Conservation (phyloP, 306 rosid species). For the Acmispon strigosus region DNA sequence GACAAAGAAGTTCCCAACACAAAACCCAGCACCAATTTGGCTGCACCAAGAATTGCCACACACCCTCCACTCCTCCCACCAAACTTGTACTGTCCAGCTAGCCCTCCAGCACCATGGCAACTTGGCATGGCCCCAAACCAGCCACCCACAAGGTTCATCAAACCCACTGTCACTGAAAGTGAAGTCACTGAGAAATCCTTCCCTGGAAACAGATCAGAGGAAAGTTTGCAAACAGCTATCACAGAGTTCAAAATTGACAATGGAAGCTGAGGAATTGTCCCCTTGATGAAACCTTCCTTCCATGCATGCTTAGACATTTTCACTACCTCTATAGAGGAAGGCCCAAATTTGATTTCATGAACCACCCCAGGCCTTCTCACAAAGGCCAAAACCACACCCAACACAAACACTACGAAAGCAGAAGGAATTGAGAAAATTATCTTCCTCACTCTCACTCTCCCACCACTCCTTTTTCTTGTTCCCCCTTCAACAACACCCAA, state of each 20-base stretch:
- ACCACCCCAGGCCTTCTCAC: slow-evolving; percentile 48
- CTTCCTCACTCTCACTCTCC: slow-evolving; percentile 28
- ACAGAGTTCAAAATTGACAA: slow-evolving; percentile 65
- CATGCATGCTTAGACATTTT: slow-evolving; percentile 52
- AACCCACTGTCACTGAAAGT: slow-evolving; percentile 68
- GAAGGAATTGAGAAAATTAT: slow-evolving; percentile 52
- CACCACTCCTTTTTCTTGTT: background rate
- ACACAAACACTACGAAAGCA: slow-evolving; percentile 47
- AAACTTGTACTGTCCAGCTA: slow-evolving; percentile 79
- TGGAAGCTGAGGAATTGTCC: slow-evolving; percentile 74
- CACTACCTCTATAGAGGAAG: slow-evolving; percentile 44
- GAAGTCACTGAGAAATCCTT: slow-evolving; percentile 58
- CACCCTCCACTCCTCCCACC: slow-evolving; percentile 88
- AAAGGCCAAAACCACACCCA: slow-evolving; percentile 59
- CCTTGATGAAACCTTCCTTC: slow-evolving; percentile 71
- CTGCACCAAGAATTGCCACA: slow-evolving; percentile 66
- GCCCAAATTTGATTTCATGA: slow-evolving; percentile 51
- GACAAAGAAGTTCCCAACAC: slow-evolving; percentile 55
- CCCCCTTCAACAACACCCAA: background rate
- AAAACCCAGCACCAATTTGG: slow-evolving; percentile 51
- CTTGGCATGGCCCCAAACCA: slow-evolving; percentile 86
- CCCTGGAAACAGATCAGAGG: slow-evolving; percentile 59
- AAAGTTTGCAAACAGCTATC: slow-evolving; percentile 58
- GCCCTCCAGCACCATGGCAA: slow-evolving; percentile 82
- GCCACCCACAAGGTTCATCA: slow-evolving; percentile 66